Evolutionary conservation across 2,329 filamentous ascomycete genomes (phyloP).

Genomic region (Cercospora nicotianae): DNA sequence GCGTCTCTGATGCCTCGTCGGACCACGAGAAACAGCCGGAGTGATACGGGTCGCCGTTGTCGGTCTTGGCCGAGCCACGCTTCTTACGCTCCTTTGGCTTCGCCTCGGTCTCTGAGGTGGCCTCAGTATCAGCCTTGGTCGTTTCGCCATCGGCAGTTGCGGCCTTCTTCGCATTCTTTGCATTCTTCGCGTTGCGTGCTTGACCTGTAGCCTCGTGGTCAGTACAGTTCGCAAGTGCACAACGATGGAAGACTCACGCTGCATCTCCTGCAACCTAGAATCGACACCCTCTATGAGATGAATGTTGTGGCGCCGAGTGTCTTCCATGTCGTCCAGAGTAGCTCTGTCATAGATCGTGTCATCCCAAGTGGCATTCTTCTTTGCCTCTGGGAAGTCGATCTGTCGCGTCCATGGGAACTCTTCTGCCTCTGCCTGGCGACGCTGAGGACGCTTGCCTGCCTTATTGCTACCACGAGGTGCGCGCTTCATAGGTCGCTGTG

Average conservation of each 20-base stretch:
- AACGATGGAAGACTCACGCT: conserved; percentile 27
- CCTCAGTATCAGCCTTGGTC: conserved; percentile 15
- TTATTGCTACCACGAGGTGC: conserved; percentile 10
- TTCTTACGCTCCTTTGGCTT: conserved; percentile 30
- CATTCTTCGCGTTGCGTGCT: conserved; percentile 28
- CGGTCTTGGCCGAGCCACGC: conserved; percentile 22
- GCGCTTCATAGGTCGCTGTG: conserved; percentile 15
- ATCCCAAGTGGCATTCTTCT: conserved; percentile 34
- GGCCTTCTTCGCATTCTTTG: conserved; percentile 24
- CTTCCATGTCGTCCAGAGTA: conserved; percentile 32
- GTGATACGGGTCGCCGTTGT: conserved; percentile 34
- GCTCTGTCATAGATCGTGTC: conserved; percentile 32
- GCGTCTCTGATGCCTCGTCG: conserved; percentile 20
- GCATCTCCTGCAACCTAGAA: conserved; percentile 31
- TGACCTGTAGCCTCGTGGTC: conserved; percentile 18
- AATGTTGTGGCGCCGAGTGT: conserved; percentile 30
- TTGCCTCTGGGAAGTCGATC: conserved; percentile 33
- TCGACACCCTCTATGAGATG: conserved; percentile 32
- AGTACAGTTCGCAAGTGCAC: conserved; percentile 1
- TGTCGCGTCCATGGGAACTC: conserved; percentile 39
- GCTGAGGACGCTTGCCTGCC: conserved; percentile 25
- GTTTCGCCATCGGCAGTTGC: background rate
- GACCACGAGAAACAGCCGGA: conserved; percentile 37
- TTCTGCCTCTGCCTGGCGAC: conserved; percentile 29
- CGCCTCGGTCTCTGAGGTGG: conserved; percentile 19